These are phyloP conservation scores for Hypoxylon crocopeplum DNA, from an alignment of 495 filamentous ascomycete species.

Conservation along the genomic window DNA sequence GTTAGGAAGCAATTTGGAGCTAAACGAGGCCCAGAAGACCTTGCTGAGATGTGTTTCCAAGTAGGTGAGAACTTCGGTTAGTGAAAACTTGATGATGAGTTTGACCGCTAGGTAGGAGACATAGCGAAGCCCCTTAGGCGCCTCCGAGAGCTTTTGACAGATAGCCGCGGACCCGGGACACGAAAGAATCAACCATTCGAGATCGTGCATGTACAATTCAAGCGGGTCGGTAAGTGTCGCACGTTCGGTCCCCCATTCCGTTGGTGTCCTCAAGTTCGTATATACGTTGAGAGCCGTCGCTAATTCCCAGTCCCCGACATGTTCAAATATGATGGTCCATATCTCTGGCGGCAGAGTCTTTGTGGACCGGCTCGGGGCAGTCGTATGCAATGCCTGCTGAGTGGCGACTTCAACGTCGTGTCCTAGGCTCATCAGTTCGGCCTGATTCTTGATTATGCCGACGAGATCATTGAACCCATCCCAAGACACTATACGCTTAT, in stretches of 20 bases:
- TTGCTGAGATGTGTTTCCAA: constrained; percentile 79
- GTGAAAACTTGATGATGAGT: constrained; percentile 88
- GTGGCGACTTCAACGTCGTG: constrained; percentile 62
- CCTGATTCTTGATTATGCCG: constrained; percentile 70
- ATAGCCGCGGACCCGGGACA: constrained; percentile 67
- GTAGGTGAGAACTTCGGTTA: constrained; percentile 77
- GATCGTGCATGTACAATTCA: constrained; percentile 62
- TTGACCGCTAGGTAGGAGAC: constrained; percentile 83
- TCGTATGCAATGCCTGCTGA: constrained; percentile 44
- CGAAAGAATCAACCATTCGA: constrained; percentile 84
- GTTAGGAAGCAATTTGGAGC: constrained; percentile 79
- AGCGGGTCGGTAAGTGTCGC: constrained; percentile 51
- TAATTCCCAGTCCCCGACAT: constrained; percentile 87
- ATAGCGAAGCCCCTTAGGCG: constrained; percentile 70
- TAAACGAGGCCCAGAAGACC: constrained; percentile 82
- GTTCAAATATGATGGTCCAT: constrained; percentile 86
- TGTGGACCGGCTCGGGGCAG: constrained; percentile 35
- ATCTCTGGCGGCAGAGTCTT: constrained; percentile 76
- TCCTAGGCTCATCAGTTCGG: constrained; percentile 66
- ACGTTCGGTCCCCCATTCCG: constrained; percentile 67
- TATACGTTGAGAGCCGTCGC: constrained; percentile 80
- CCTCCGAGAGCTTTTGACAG: constrained; percentile 68
- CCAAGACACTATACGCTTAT: constrained; percentile 66
- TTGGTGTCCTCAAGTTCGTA: constrained; percentile 73
- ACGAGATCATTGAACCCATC: constrained; percentile 69